Evolutionary conservation across 2,329 filamentous ascomycete genomes (phyloP).

Genomic region (Neurospora sp.): DNA sequence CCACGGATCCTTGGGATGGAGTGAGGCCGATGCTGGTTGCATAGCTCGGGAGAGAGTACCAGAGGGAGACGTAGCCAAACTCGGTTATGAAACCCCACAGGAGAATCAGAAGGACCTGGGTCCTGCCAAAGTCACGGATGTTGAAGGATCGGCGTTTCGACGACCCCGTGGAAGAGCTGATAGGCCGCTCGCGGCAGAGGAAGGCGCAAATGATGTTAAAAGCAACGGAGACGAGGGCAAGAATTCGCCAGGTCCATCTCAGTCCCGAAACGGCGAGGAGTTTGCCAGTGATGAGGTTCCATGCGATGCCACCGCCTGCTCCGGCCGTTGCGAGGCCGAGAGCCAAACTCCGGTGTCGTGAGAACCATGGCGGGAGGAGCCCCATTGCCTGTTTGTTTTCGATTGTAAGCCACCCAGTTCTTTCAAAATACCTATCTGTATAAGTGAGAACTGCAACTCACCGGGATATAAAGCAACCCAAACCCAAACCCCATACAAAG

Average conservation of each 20-base stretch:
- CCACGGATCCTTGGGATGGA: constrained; percentile 47
- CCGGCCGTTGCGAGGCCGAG: constrained; percentile 50
- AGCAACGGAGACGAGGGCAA: constrained; percentile 42
- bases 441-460: neutral
- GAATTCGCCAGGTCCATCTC: constrained; percentile 50
- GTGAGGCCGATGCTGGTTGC: constrained; percentile 47
- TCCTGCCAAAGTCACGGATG: constrained; percentile 37
- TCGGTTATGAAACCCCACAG: constrained; percentile 50
- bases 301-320: constrained; percentile 49
- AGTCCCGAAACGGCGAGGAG: constrained; percentile 47
- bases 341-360: constrained; percentile 43
- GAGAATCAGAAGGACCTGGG: constrained; percentile 48
- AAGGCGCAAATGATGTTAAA: constrained; percentile 43
- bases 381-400: constrained; percentile 11
- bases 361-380: constrained; percentile 54
- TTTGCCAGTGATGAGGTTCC: constrained; percentile 45
- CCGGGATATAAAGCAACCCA: constrained; percentile 32
- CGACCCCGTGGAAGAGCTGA: neutral
- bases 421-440: neutral
- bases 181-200: constrained; percentile 42
- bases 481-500: constrained; percentile 51
- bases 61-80: constrained; percentile 54
- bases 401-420: neutral
- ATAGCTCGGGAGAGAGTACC: constrained; percentile 56
- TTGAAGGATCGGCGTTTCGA: constrained; percentile 38